Evolutionary conservation across 1,284 basidiomycete genomes (phyloP).

Genomic region (Heterobasidion annosum): DNA sequence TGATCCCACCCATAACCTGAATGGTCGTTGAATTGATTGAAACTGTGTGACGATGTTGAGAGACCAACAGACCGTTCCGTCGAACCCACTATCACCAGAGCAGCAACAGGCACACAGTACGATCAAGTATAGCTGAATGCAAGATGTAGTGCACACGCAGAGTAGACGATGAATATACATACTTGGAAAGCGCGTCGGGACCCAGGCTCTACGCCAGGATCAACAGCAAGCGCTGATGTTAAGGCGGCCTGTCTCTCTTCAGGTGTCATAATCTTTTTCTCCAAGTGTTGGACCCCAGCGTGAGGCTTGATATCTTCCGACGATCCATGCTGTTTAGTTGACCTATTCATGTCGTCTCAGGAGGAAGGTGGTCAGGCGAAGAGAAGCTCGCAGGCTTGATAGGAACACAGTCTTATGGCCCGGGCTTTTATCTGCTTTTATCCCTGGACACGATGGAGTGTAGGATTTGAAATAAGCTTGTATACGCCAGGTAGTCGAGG

Average conservation of each 20-base stretch:
- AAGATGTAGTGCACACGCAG: constrained; percentile 4
- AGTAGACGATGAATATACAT: constrained; percentile 8
- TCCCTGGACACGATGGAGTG: no score
- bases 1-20: constrained; percentile 44
- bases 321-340: background rate
- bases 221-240: constrained; percentile 32
- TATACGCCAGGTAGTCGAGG: no score
- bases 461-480: no score
- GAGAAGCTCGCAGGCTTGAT: no score
- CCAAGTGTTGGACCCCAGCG: background rate
- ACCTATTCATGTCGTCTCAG: background rate
- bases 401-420: no score
- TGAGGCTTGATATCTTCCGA: background rate
- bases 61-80: constrained; percentile 31
- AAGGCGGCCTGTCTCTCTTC: constrained; percentile 34
- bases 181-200: constrained; percentile 31
- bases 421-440: no score
- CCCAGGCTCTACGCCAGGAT: constrained; percentile 36
- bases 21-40: background rate
- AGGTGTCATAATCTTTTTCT: constrained; percentile 51
- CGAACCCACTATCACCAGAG: constrained; percentile 41
- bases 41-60: background rate
- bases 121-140: constrained; percentile 30
- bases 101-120: constrained; percentile 39
- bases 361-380: background rate